Percentiles rank a stretch among this genome's conserved stretches.
phyloP scores from a whole-genome alignment of 352 stramenopile genomes.

The Globisporangium emineosum region DNA sequence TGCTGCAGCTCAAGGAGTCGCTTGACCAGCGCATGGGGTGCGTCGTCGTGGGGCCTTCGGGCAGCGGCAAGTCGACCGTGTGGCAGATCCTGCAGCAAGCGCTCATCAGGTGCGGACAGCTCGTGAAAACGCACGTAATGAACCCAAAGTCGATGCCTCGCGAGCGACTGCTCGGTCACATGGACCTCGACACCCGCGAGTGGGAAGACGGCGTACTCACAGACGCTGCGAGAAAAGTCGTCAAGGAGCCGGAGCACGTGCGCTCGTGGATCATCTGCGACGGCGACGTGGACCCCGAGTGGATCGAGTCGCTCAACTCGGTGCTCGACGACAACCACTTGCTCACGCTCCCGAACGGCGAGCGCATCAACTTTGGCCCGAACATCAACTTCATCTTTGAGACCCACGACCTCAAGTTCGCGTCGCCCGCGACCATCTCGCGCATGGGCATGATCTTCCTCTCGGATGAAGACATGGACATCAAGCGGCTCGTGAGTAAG shows the following conservation, averaged over 20 bases:
- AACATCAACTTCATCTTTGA: slow-evolving; percentile 98
- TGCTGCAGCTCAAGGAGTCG: slow-evolving; percentile 95
- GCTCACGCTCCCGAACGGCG: slow-evolving; percentile 94
- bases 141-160: slow-evolving; percentile 96
- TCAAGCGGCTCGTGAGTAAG: slow-evolving; percentile 74
- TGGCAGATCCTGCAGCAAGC: slow-evolving; percentile 91
- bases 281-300: slow-evolving; percentile 95
- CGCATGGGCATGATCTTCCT: slow-evolving; percentile 97
- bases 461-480: slow-evolving; percentile 88
- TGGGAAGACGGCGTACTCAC: slow-evolving; percentile 96
- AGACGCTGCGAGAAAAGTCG: slow-evolving; percentile 86
- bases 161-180: slow-evolving; percentile 88
- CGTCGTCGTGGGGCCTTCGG: slow-evolving; percentile 91
- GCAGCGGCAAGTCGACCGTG: slow-evolving; percentile 93
- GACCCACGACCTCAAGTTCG: slow-evolving; percentile 93
- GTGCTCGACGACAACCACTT: slow-evolving; percentile 96
- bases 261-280: slow-evolving; percentile 96
- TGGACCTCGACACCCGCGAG: slow-evolving; percentile 94
- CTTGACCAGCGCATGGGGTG: slow-evolving; percentile 95
- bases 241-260: slow-evolving; percentile 87
- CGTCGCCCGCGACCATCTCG: slow-evolving; percentile 95
- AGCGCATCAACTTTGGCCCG: slow-evolving; percentile 92
- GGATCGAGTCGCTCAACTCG: slow-evolving; percentile 96
- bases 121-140: slow-evolving; percentile 94
- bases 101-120: slow-evolving; percentile 75